These are phyloP conservation scores for Pseudogymnoascus sp. DNA, from an alignment of 2,329 filamentous ascomycete species.

Conservation along the genomic window DNA sequence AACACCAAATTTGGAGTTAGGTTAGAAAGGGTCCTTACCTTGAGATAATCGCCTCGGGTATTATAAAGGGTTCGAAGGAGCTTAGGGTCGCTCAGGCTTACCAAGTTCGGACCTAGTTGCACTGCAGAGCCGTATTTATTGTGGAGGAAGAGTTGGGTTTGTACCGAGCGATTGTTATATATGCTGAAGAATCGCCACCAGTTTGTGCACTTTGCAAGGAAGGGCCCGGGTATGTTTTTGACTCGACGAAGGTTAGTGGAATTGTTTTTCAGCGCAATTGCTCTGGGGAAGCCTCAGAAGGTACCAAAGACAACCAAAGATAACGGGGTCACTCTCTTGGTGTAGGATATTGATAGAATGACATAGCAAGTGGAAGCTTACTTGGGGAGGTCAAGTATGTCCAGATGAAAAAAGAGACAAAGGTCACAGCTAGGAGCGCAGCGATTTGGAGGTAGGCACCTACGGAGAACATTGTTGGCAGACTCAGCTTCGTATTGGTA, in stretches of 20 bases:
- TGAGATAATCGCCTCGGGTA: conserved; percentile 17
- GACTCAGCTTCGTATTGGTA: neutral
- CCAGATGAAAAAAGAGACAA: neutral
- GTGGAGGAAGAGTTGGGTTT: conserved; percentile 18
- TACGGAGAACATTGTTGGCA: neutral
- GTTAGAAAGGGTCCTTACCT: conserved; percentile 15
- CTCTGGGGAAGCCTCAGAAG: neutral
- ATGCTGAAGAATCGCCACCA: conserved; percentile 23
- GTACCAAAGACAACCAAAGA: neutral
- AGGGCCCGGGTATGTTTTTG: conserved; percentile 22
- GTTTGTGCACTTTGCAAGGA: conserved; percentile 23
- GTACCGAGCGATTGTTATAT: conserved; percentile 18
- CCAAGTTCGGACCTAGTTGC: conserved; percentile 22
- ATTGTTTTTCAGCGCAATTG: neutral
- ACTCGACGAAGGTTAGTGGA: conserved; percentile 11
- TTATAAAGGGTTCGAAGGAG: conserved; percentile 18
- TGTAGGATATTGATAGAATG: neutral
- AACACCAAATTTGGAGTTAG: neutral
- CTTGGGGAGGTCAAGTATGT: neutral
- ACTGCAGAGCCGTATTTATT: conserved; percentile 21
- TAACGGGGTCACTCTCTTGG: neutral
- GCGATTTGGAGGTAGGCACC: neutral
- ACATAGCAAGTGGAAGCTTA: neutral
- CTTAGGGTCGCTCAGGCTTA: conserved; percentile 23
- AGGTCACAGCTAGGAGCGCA: neutral